Evolutionary conservation across 768 basidiomycete species (phyloP).

Genomic region (Exidia glandulosa): DNA sequence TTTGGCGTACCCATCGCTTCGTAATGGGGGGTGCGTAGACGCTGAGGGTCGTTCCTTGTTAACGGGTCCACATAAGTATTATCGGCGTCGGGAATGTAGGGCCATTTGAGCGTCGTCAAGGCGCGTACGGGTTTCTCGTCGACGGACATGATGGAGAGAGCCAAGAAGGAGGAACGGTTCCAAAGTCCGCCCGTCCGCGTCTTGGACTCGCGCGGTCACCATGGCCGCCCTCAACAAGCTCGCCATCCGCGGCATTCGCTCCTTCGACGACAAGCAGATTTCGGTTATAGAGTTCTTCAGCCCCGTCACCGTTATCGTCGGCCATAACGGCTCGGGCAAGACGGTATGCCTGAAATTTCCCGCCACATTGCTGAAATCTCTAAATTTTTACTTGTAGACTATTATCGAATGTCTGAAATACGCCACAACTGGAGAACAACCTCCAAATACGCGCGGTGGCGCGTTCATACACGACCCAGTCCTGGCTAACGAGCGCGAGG

Average conservation of each 20-base stretch:
- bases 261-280: conserved; percentile 92
- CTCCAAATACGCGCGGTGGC: conserved; percentile 95
- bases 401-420: conserved; percentile 99
- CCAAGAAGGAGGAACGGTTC: no score
- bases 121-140: no score
- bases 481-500: conserved; percentile 98
- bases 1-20: background rate
- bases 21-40: background rate
- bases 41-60: background rate
- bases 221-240: conserved; percentile 89
- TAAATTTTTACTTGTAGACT: conserved; percentile 32
- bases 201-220: background rate
- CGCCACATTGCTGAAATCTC: background rate
- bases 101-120: background rate
- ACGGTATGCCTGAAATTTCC: conserved; percentile 34
- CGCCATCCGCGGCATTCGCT: conserved; percentile 62
- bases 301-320: conserved; percentile 96
- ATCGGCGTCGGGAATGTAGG: background rate
- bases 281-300: conserved; percentile 94
- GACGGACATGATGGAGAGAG: no score
- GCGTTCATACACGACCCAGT: conserved; percentile 98
- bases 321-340: conserved; percentile 97
- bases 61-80: background rate
- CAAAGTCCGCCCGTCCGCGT: background rate
- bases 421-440: conserved; percentile 95